A percentile compares a stretch with the other conserved stretches of the same genome.
These are phyloP conservation scores for Fusarium keratoplasticum DNA, from an alignment of 2,329 filamentous ascomycete species.

Conservation along the genomic window DNA sequence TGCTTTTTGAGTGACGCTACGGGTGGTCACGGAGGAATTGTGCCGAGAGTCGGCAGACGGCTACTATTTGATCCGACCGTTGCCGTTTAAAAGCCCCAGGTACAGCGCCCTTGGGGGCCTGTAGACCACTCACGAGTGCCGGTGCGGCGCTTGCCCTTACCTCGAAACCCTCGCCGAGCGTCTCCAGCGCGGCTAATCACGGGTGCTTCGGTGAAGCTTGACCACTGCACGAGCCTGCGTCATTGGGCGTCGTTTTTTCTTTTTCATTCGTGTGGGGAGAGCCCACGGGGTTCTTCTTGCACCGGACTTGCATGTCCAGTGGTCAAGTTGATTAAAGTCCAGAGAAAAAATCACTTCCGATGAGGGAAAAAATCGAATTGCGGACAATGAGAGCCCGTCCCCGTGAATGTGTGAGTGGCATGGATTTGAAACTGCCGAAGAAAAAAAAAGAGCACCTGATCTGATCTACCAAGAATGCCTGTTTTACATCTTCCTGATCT, in stretches of 20 bases:
- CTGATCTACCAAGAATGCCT: not conserved
- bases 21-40: constrained; percentile 44
- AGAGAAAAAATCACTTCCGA: constrained; percentile 3
- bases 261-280: not conserved
- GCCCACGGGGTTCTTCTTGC: constrained; percentile 14
- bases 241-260: constrained; percentile 27
- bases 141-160: constrained; percentile 5
- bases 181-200: constrained; percentile 42
- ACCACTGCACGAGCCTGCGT: constrained; percentile 30
- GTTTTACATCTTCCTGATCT: not conserved
- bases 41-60: constrained; percentile 38
- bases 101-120: not conserved
- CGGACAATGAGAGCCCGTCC: constrained; percentile 32
- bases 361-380: constrained; percentile 19
- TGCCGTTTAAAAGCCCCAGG: constrained; percentile 6
- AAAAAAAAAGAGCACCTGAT: not conserved
- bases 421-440: not conserved
- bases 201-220: constrained; percentile 42
- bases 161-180: constrained; percentile 8
- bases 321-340: not conserved
- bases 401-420: not conserved
- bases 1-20: constrained; percentile 35
- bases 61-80: constrained; percentile 40
- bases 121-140: constrained; percentile 25
- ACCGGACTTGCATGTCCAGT: constrained; percentile 34